These are phyloP conservation scores for Rhizopus arrhizus DNA, from an alignment of 371 early-diverging fungal genomes.

Conservation along the genomic window DNA sequence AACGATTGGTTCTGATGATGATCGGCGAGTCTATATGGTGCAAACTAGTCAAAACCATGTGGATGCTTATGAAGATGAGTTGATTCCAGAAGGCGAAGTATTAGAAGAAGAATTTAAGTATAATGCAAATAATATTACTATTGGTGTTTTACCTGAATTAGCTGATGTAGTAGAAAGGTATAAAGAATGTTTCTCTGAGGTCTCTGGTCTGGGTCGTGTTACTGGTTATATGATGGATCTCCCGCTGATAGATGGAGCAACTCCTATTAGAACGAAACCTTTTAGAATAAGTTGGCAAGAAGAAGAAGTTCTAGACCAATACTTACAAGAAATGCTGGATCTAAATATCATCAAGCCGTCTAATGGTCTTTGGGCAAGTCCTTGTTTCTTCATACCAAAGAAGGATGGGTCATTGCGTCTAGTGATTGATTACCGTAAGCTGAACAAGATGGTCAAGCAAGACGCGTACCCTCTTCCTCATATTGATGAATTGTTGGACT, in stretches of 20 bases:
- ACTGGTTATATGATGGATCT: constrained; percentile 3
- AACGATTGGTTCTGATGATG: too few relatives aligned
- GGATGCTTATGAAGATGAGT: too few relatives aligned
- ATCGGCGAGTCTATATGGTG: too few relatives aligned
- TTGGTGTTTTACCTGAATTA: not conserved
- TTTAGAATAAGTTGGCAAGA: constrained; percentile 27
- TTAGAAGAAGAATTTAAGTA: too few relatives aligned
- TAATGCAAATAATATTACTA: constrained; percentile 4
- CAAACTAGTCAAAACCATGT: too few relatives aligned
- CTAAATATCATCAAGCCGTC: constrained; percentile 20
- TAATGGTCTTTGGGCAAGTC: constrained; percentile 31
- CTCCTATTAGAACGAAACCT: constrained; percentile 13
- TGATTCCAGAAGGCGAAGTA: too few relatives aligned
- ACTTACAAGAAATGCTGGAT: constrained; percentile 17
- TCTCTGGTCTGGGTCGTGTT: constrained; percentile 15
- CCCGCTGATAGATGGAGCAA: not conserved
- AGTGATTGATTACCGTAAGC: constrained; percentile 46
- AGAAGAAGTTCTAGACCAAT: constrained; percentile 4
- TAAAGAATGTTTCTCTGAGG: constrained; percentile 17
- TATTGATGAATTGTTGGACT: too few relatives aligned
- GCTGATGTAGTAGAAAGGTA: not conserved
- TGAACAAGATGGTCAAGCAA: constrained; percentile 34
- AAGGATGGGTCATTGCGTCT: constrained; percentile 24
- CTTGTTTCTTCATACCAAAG: constrained; percentile 54
- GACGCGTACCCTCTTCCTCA: too few relatives aligned